Evolutionary conservation across 163 green algal genomes (phyloP).

Genomic region (Coccomyxa subellipsoidea): DNA sequence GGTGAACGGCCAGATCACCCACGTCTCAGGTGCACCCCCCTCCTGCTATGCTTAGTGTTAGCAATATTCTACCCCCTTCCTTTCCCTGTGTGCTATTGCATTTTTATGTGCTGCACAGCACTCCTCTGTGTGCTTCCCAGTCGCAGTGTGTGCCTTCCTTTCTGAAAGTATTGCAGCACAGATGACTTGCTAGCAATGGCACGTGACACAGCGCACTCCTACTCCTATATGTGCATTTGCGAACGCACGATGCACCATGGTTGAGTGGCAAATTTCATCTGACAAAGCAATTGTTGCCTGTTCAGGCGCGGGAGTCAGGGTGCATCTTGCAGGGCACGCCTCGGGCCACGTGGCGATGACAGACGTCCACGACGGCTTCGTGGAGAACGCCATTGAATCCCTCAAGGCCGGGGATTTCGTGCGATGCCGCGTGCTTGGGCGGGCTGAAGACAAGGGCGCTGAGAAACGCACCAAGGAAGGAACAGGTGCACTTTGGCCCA

Average conservation of each 20-base stretch:
- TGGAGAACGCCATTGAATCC: constrained; percentile 60
- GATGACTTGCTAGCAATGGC: no score
- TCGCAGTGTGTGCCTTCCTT: no score
- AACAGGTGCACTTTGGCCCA: not conserved
- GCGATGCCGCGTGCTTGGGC: constrained; percentile 12
- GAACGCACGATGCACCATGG: not conserved
- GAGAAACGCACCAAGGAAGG: not conserved
- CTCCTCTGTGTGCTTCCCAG: no score
- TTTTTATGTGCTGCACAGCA: no score
- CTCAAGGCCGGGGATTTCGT: constrained; percentile 52
- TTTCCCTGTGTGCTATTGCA: no score
- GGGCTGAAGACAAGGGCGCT: not conserved
- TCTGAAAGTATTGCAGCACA: no score
- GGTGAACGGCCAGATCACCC: constrained; percentile 41
- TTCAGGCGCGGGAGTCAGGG: constrained; percentile 49
- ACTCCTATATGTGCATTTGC: not conserved
- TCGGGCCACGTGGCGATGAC: constrained; percentile 59
- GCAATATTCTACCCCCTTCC: no score
- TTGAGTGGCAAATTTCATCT: not conserved
- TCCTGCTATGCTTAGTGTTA: no score
- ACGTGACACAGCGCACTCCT: no score
- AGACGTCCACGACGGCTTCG: constrained; percentile 72
- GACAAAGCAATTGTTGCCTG: not conserved
- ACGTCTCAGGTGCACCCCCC: not conserved
- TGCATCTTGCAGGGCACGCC: constrained; percentile 48